phyloP scores from a whole-genome alignment of 768 basidiomycete genomes.

The Leccinum obscurum region DNA sequence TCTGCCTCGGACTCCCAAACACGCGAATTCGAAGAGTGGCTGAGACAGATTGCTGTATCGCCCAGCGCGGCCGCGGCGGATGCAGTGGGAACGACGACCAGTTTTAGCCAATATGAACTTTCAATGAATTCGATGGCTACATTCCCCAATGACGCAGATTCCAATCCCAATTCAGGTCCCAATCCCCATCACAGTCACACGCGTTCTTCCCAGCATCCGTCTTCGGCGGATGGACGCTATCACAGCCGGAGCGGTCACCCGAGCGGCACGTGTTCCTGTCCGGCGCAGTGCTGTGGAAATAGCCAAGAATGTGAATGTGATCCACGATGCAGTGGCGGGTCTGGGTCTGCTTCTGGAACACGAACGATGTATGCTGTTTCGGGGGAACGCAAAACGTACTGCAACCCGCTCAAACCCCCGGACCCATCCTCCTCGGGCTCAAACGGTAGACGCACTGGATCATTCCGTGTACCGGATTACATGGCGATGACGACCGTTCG shows the following conservation, averaged over 20 bases:
- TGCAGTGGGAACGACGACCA: conserved; percentile 21
- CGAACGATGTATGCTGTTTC: conserved; percentile 33
- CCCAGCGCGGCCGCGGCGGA: conserved; percentile 14
- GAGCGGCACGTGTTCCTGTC: conserved; percentile 33
- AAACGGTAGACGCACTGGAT: conserved; percentile 16
- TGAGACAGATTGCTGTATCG: conserved; percentile 45
- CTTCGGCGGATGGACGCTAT: conserved; percentile 29
- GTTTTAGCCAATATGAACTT: conserved; percentile 33
- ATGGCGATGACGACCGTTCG: conserved; percentile 34
- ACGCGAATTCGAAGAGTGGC: conserved; percentile 62
- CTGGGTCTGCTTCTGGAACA: conserved; percentile 11
- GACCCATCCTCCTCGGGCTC: conserved; percentile 11
- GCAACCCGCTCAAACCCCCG: conserved; percentile 10
- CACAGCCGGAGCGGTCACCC: conserved; percentile 37
- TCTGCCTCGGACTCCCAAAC: conserved; percentile 45
- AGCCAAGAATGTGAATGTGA: conserved; percentile 34
- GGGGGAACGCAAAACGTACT: conserved; percentile 34
- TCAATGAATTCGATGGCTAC: conserved; percentile 22
- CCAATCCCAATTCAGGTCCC: conserved; percentile 10
- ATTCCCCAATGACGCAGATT: conserved; percentile 10
- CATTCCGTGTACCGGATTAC: conserved; percentile 32
- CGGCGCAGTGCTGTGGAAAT: conserved; percentile 32
- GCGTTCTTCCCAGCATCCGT: conserved; percentile 18
- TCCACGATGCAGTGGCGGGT: conserved; percentile 20
- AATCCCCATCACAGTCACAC: conserved; percentile 7